Evolutionary conservation across 2,329 filamentous ascomycete species (phyloP).

Genomic region (Hymenoscyphus albidus): DNA sequence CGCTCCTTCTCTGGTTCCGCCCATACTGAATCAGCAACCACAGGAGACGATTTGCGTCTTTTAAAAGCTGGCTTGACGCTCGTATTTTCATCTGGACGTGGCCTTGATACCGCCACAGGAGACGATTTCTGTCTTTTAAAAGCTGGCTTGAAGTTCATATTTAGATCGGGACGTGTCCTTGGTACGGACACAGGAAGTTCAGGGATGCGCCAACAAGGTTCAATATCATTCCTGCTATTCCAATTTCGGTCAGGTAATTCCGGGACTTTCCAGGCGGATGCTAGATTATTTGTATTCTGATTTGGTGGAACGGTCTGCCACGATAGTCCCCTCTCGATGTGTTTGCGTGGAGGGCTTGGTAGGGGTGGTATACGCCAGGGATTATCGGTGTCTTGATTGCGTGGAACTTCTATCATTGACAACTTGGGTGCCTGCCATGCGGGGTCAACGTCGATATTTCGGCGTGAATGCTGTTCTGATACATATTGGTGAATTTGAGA

Average conservation of each 20-base stretch:
- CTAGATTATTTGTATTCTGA: background rate
- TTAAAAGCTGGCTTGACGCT: slow-evolving; percentile 16
- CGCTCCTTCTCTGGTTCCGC: slow-evolving; percentile 17
- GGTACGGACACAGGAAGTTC: slow-evolving; percentile 17
- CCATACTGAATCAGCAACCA: slow-evolving; percentile 30
- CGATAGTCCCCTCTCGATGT: background rate
- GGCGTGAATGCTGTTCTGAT: slow-evolving; percentile 22
- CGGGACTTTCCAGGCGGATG: slow-evolving; percentile 4
- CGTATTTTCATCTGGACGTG: slow-evolving; percentile 7
- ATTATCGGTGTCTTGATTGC: slow-evolving; percentile 28
- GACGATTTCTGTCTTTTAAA: too few relatives aligned
- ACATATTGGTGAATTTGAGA: slow-evolving; percentile 30
- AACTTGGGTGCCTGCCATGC: slow-evolving; percentile 28
- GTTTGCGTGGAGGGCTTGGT: slow-evolving; percentile 3
- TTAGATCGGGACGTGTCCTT: slow-evolving; percentile 11
- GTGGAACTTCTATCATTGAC: slow-evolving; percentile 7
- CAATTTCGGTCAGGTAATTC: background rate
- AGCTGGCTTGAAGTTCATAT: too few relatives aligned
- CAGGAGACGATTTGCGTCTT: slow-evolving; percentile 28
- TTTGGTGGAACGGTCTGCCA: background rate
- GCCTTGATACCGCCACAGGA: slow-evolving; percentile 14
- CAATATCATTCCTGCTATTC: slow-evolving; percentile 3
- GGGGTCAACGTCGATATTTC: slow-evolving; percentile 27
- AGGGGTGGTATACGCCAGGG: slow-evolving; percentile 28
- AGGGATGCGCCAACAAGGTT: slow-evolving; percentile 19